Evolutionary conservation across 139 green algal species (phyloP), one percentile per base, ranked within the genome.

Genomic region (Nannochloris sp.): DNA sequence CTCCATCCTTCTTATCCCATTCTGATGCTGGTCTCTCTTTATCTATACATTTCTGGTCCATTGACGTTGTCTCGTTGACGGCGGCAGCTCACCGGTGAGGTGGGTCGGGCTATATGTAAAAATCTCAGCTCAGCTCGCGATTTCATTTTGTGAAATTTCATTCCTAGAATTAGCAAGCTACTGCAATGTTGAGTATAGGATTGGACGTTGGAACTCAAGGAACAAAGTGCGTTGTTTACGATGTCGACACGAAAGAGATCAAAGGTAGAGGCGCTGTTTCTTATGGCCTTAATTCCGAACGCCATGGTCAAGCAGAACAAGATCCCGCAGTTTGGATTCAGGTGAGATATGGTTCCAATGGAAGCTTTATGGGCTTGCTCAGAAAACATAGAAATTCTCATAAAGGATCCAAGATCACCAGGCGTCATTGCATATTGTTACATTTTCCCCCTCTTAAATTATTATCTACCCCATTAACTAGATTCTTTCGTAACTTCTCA

Each of bases 161-260:
- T n/a, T n/a, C n/a, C n/a, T n/a, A n/a, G n/a, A n/a, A n/a, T n/a
- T n/a, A n/a, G n/a, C n/a, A n/a, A n/a, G n/a, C n/a, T n/a, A n/a
- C n/a, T n/a, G n/a, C n/a, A n/a, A n/a, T n/a, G n/a, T n/a, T n/a
- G n/a, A n/a, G n/a, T n/a, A n/a, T 90, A 0, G 86, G 86, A 14
- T 25, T 92, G 5, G 86, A 92, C 63, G 81, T 93, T 0, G 84
- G 84, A 1, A 93, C 86, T 1, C 77, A 94, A 57, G 80, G 78
- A 24, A 67, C 64, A 24, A 93, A 95, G 67, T 81, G 74, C 4
- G 37, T 95, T 2, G 55, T 93, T 1, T 91, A 87, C 36, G 73
- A 89, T 23, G 23, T 36, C 4, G 37, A 46, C 0, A 59, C 29
- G 0, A 72, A 74, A 2, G 9, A 59, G 15, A 67, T 94, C 10